phyloP scores from a whole-genome alignment of 345 rosid species.

The Ceriops zippeliana region DNA sequence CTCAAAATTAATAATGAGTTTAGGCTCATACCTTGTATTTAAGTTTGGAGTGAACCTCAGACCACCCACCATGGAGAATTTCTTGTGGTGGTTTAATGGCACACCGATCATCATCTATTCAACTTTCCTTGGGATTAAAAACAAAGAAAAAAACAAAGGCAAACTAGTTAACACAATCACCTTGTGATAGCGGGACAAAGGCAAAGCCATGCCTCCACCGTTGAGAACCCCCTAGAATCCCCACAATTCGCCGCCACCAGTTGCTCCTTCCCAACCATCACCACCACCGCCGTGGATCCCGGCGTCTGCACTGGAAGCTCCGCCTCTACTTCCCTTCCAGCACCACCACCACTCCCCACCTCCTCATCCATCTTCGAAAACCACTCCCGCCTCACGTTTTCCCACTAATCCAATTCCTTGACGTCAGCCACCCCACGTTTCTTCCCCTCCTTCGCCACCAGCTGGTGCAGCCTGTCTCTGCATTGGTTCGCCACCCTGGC shows the following conservation, averaged over 20 bases:
- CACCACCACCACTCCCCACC: slow-evolving; percentile 10
- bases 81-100: too few relatives aligned
- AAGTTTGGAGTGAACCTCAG: too few relatives aligned
- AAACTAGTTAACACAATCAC: slow-evolving; percentile 6
- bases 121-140: too few relatives aligned
- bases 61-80: too few relatives aligned
- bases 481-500: slow-evolving; percentile 21
- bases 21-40: too few relatives aligned
- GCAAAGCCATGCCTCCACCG: slow-evolving; percentile 26
- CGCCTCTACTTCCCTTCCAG: background rate
- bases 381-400: slow-evolving; percentile 31
- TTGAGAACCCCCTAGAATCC: slow-evolving; percentile 36
- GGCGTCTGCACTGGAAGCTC: background rate
- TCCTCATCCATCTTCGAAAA: slow-evolving; percentile 43
- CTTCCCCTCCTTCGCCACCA: slow-evolving; percentile 34
- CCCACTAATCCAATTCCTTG: slow-evolving; percentile 23
- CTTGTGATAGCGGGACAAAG: slow-evolving; percentile 36
- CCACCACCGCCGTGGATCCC: slow-evolving; percentile 39
- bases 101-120: too few relatives aligned
- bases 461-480: slow-evolving; percentile 31
- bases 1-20: too few relatives aligned
- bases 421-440: background rate
- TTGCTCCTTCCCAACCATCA: slow-evolving; percentile 32
- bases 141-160: too few relatives aligned
- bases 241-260: slow-evolving; percentile 46